Percentiles rank a stretch among this genome's conserved stretches.
These are phyloP conservation scores for Podosphaera fusca DNA, from an alignment of 2,329 filamentous ascomycete genomes.

Conservation along the genomic window DNA sequence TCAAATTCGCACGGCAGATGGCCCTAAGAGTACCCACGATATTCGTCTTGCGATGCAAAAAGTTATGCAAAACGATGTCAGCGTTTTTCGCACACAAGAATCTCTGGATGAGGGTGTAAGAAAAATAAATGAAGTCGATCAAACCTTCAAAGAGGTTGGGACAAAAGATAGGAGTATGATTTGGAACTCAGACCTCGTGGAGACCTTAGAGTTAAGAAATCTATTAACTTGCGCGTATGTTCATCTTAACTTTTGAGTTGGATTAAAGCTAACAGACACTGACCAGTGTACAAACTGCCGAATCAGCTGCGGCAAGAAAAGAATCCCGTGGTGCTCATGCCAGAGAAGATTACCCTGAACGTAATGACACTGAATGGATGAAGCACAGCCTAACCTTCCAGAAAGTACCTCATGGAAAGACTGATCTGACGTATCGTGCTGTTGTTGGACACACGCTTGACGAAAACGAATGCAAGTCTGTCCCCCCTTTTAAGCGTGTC, in stretches of 20 bases:
- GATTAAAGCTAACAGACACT: slow-evolving; percentile 1
- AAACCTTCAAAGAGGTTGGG: slow-evolving; percentile 57
- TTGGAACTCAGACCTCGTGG: slow-evolving; percentile 94
- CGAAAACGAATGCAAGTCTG: slow-evolving; percentile 85
- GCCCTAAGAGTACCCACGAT: slow-evolving; percentile 70
- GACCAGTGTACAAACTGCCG: slow-evolving; percentile 63
- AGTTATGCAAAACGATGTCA: slow-evolving; percentile 93
- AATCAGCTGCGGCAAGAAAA: slow-evolving; percentile 77
- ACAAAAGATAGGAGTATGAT: slow-evolving; percentile 99
- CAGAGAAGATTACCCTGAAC: slow-evolving; percentile 85
- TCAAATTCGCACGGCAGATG: slow-evolving; percentile 60
- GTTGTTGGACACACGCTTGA: slow-evolving; percentile 72
- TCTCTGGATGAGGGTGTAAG: slow-evolving; percentile 79
- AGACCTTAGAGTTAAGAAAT: slow-evolving; percentile 89
- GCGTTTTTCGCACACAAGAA: slow-evolving; percentile 75
- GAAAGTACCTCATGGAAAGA: slow-evolving; percentile 70
- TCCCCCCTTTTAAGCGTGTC: slow-evolving; percentile 88
- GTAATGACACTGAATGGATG: slow-evolving; percentile 95
- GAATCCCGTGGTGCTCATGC: slow-evolving; percentile 95
- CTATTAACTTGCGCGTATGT: slow-evolving; percentile 52
- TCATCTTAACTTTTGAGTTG: not conserved
- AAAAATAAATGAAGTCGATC: slow-evolving; percentile 69
- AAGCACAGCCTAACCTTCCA: slow-evolving; percentile 97
- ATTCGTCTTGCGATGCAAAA: slow-evolving; percentile 88
- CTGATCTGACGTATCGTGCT: slow-evolving; percentile 65